phyloP scores from a whole-genome alignment of 345 rosid species.

The Linum tenue region DNA sequence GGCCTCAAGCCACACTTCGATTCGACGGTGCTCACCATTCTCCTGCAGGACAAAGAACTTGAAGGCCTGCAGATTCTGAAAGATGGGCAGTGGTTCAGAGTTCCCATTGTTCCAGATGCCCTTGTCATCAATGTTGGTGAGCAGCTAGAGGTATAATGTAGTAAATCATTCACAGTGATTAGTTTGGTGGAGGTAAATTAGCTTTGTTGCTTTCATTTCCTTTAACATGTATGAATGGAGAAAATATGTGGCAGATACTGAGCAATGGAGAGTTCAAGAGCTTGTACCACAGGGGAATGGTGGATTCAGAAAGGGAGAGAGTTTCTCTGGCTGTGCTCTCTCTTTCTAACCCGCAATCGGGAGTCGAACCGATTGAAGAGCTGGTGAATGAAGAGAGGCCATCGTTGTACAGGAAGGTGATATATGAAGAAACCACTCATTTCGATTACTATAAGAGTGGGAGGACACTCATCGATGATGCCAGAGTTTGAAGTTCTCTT shows the following conservation, averaged over 20 bases:
- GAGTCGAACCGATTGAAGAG: conserved; percentile 24
- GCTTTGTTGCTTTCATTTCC: background rate
- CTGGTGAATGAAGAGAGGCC: conserved; percentile 37
- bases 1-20: conserved; percentile 22
- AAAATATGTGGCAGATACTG: conserved; percentile 30
- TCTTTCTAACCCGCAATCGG: conserved; percentile 27
- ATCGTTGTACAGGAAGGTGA: conserved; percentile 38
- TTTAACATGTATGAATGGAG: background rate
- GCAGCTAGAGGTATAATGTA: conserved; percentile 32
- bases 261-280: conserved; percentile 60
- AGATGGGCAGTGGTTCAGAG: conserved; percentile 41
- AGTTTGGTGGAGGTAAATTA: background rate
- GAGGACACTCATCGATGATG: too few species aligned
- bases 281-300: conserved; percentile 37
- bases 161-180: background rate
- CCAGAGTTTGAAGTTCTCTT: too few species aligned
- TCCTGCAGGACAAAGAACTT: conserved; percentile 42
- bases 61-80: conserved; percentile 44
- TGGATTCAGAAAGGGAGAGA: conserved; percentile 38
- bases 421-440: too few species aligned
- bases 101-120: conserved; percentile 36
- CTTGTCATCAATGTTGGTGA: conserved; percentile 50
- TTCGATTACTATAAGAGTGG: too few species aligned
- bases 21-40: conserved; percentile 25
- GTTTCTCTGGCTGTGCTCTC: conserved; percentile 42